These are phyloP conservation scores for Fusarium cyanostomum DNA, from an alignment of 2,329 filamentous ascomycete genomes.

Conservation along the genomic window DNA sequence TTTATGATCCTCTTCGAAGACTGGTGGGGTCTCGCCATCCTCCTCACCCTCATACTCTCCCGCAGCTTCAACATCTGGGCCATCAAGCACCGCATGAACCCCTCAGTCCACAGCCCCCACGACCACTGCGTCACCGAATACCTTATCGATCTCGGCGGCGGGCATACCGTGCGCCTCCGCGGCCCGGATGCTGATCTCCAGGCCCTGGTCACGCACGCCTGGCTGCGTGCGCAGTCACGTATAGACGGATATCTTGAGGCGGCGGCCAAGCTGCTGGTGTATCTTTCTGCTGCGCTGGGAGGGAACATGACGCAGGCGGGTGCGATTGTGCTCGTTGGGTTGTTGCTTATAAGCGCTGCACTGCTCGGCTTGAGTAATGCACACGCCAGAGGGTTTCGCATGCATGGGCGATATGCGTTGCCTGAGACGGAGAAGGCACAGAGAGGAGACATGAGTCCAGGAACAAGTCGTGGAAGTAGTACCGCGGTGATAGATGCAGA, in stretches of 20 bases:
- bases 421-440: slow-evolving; percentile 28
- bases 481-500: neutral
- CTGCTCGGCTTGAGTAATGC: slow-evolving; percentile 65
- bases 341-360: slow-evolving; percentile 63
- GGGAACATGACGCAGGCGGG: slow-evolving; percentile 65
- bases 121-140: slow-evolving; percentile 53
- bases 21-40: slow-evolving; percentile 60
- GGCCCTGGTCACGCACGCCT: slow-evolving; percentile 65
- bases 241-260: slow-evolving; percentile 63
- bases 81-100: slow-evolving; percentile 60
- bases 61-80: slow-evolving; percentile 66
- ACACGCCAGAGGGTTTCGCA: slow-evolving; percentile 56
- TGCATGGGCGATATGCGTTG: slow-evolving; percentile 60
- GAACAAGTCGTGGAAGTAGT: neutral
- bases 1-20: slow-evolving; percentile 59
- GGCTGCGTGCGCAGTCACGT: slow-evolving; percentile 62
- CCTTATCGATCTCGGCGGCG: slow-evolving; percentile 61
- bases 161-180: slow-evolving; percentile 61
- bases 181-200: slow-evolving; percentile 66
- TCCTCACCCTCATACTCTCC: slow-evolving; percentile 61
- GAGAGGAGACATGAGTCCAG: neutral
- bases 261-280: slow-evolving; percentile 65
- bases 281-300: slow-evolving; percentile 63
- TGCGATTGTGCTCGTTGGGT: slow-evolving; percentile 59
- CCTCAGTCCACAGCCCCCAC: neutral